These are phyloP conservation scores for Malus fusca DNA, from an alignment of 306 rosid genomes.

Conservation along the genomic window DNA sequence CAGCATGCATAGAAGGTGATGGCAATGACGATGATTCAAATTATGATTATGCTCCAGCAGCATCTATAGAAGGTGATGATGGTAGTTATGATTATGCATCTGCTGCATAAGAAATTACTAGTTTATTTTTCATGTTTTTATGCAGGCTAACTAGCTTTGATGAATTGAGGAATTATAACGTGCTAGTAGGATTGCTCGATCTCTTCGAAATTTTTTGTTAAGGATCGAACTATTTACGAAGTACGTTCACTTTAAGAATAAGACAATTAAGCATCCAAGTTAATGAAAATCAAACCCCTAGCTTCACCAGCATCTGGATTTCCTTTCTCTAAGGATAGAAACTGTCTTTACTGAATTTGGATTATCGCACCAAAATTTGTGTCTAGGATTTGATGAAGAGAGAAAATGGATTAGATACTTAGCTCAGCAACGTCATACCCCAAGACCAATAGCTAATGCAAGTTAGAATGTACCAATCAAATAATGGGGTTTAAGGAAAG, in stretches of 20 bases:
- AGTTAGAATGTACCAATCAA: too few species aligned
- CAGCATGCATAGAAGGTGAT: not conserved
- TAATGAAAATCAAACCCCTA: too few species aligned
- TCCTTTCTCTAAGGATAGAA: too few species aligned
- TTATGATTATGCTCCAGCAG: constrained; percentile 4
- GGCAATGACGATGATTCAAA: not conserved
- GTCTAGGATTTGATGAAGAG: too few species aligned
- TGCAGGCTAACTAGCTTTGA: not conserved
- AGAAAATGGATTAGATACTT: too few species aligned
- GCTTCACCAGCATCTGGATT: too few species aligned
- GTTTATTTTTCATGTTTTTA: not conserved
- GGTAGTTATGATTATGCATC: constrained; percentile 12
- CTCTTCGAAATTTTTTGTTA: not conserved
- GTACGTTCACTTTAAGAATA: not conserved
- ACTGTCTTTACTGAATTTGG: too few species aligned
- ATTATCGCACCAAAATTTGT: too few species aligned
- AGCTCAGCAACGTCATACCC: too few species aligned
- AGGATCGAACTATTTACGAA: not conserved
- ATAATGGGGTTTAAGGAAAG: too few species aligned
- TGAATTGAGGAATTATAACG: not conserved
- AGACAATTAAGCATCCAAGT: too few species aligned
- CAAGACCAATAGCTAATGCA: too few species aligned
- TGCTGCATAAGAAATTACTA: not conserved
- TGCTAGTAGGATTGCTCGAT: not conserved
- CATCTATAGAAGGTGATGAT: constrained; percentile 5